Conservation (phyloP, 2,329 filamentous ascomycete genomes). For the Macrophomina tecta region DNA sequence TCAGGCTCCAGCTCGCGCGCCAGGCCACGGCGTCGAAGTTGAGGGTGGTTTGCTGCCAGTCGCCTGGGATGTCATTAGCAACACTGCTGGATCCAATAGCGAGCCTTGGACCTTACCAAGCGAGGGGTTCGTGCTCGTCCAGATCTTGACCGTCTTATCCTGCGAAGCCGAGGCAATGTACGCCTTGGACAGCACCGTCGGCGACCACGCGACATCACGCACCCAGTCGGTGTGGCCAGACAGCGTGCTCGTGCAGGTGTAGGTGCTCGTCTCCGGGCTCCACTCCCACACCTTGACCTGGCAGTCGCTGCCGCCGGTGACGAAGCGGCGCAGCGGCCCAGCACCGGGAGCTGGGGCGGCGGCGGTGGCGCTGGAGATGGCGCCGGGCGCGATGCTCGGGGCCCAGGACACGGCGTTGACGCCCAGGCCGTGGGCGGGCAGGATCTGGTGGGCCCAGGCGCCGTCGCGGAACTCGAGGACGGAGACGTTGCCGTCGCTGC, state of each 20-base stretch:
- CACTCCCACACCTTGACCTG: conserved; percentile 91
- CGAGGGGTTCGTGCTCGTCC: conserved; percentile 66
- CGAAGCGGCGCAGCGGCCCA: conserved; percentile 75
- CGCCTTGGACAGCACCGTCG: conserved; percentile 90
- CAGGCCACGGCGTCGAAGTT: conserved; percentile 89
- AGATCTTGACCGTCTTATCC: conserved; percentile 97
- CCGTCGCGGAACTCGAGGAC: conserved; percentile 98
- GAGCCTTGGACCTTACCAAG: conserved; percentile 33
- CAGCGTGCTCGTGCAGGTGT: conserved; percentile 62
- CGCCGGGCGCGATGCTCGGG: conserved; percentile 81
- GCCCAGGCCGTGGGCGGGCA: conserved; percentile 89
- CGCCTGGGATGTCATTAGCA: conserved; percentile 50
- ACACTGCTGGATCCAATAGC: too few relatives aligned
- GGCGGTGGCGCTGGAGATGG: conserved; percentile 75
- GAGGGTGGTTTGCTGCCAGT: conserved; percentile 86
- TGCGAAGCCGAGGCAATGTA: conserved; percentile 96
- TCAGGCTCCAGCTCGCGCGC: conserved; percentile 97
- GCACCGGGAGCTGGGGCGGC: conserved; percentile 61
- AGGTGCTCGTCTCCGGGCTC: conserved; percentile 59
- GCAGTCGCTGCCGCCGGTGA: conserved; percentile 94
- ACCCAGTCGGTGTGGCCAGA: conserved; percentile 94
- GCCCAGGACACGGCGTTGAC: conserved; percentile 98
- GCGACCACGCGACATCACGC: conserved; percentile 95
- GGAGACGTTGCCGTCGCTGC: conserved; percentile 89
- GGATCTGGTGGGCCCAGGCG: conserved; percentile 85